Conservation (phyloP, 139 green algal genomes). For the Raphidocelis subcapitata region DNA sequence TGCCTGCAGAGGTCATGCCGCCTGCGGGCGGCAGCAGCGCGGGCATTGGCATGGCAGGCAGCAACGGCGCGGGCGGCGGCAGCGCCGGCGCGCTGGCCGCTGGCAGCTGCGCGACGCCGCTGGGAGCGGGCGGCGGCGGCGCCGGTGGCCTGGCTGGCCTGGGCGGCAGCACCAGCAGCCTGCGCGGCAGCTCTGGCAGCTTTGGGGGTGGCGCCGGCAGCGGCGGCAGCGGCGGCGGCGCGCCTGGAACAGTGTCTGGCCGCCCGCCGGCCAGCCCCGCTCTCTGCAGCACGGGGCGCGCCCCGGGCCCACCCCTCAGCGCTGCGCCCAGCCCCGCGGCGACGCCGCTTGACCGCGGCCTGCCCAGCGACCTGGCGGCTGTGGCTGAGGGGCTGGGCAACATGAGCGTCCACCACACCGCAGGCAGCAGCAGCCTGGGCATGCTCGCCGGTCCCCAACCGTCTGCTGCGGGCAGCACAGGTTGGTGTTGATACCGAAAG, state of each 20-base stretch:
- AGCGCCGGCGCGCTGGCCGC: too few relatives aligned
- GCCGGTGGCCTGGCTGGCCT: neutral
- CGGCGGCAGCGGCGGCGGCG: neutral
- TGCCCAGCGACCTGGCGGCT: conserved; percentile 1
- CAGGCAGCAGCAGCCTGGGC: neutral
- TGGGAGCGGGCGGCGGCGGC: neutral
- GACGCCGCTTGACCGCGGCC: neutral
- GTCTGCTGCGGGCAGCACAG: conserved; percentile 2
- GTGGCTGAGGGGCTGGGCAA: conserved; percentile 16
- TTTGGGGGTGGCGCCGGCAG: neutral
- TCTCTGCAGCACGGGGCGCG: neutral
- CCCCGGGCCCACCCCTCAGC: neutral
- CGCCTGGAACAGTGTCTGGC: too few relatives aligned
- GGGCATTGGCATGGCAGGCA: neutral
- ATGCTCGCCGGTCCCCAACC: neutral
- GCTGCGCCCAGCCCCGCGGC: conserved; percentile 5
- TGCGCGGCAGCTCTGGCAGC: neutral
- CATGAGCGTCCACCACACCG: conserved; percentile 10
- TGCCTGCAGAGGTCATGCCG: conserved; percentile 38
- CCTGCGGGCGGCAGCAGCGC: neutral
- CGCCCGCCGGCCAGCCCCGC: conserved; percentile 1
- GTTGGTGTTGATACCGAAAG: neutral
- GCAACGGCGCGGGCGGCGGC: neutral
- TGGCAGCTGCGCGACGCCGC: neutral
- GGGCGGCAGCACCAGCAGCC: too few relatives aligned